Evolutionary conservation across 106 monocot species (phyloP).

Genomic region (Hemerocallis citrina): DNA sequence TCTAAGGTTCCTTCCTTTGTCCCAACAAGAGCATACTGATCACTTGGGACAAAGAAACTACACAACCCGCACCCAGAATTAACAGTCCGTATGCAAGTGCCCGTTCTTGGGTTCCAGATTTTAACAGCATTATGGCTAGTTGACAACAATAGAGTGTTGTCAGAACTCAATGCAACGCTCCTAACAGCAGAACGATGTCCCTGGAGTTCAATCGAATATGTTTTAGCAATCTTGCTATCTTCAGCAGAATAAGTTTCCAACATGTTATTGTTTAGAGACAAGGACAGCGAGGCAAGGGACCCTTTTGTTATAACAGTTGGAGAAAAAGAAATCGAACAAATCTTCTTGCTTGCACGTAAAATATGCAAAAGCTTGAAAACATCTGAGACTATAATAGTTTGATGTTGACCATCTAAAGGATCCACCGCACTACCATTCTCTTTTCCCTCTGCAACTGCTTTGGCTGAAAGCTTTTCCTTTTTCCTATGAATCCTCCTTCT

Average conservation of each 20-base stretch:
- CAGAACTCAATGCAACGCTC: slow-evolving; percentile 75
- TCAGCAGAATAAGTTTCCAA: slow-evolving; percentile 72
- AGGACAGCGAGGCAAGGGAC: slow-evolving; percentile 48
- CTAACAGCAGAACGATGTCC: slow-evolving; percentile 94
- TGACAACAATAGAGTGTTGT: slow-evolving; percentile 70
- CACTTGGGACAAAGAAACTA: slow-evolving; percentile 61
- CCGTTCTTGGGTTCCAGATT: slow-evolving; percentile 93
- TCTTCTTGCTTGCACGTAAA: slow-evolving; percentile 70
- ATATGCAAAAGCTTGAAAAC: slow-evolving; percentile 61
- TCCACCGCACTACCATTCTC: slow-evolving; percentile 23
- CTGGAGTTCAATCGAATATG: slow-evolving; percentile 66
- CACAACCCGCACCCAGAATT: slow-evolving; percentile 88
- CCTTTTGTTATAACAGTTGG: slow-evolving; percentile 42
- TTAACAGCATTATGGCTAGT: slow-evolving; percentile 94
- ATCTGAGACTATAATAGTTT: slow-evolving; percentile 55
- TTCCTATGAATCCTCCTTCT: slow-evolving; percentile 71
- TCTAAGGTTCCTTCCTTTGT: slow-evolving; percentile 76
- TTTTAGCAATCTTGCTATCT: slow-evolving; percentile 33
- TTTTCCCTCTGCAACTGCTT: slow-evolving; percentile 20
- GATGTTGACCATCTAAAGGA: slow-evolving; percentile 6
- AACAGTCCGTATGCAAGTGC: slow-evolving; percentile 75
- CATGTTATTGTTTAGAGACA: slow-evolving; percentile 86
- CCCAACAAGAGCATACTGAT: slow-evolving; percentile 82
- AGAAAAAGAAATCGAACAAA: slow-evolving; percentile 77
- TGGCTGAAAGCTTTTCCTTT: slow-evolving; percentile 67